Evolutionary conservation across 1,284 basidiomycete genomes (phyloP).

Genomic region (Rhodotorula mucilaginosa): DNA sequence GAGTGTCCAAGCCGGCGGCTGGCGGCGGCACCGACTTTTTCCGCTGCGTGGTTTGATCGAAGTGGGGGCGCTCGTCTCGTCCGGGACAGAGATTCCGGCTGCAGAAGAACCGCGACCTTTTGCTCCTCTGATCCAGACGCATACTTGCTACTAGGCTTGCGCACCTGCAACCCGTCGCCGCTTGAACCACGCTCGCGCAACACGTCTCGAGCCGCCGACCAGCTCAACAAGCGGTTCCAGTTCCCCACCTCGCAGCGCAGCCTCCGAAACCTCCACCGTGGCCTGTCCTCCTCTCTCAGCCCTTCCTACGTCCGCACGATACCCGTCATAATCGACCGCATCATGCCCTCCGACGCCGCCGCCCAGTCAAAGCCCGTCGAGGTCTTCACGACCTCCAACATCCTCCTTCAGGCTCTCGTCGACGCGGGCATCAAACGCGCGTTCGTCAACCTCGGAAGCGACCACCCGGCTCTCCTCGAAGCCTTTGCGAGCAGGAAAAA

Average conservation of each 20-base stretch:
- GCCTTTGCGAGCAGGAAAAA: constrained; percentile 49
- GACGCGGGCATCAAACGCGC: constrained; percentile 65
- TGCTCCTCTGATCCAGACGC: no score
- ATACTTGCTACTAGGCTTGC: no score
- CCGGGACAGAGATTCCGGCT: no score
- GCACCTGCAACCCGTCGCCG: no score
- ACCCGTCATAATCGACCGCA: not conserved
- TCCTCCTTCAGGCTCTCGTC: constrained; percentile 53
- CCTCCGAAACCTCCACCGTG: not conserved
- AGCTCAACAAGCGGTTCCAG: not conserved
- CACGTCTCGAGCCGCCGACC: no score
- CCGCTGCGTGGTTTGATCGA: no score
- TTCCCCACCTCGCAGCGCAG: not conserved
- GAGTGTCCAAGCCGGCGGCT: no score
- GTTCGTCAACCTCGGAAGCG: constrained; percentile 66
- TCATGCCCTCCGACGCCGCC: not conserved
- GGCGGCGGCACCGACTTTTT: no score
- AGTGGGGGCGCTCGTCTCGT: no score
- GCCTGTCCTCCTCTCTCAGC: not conserved
- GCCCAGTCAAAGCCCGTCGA: constrained; percentile 3
- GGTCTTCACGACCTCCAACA: constrained; percentile 41
- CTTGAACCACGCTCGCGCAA: no score
- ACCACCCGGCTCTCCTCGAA: constrained; percentile 67
- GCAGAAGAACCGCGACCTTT: no score
- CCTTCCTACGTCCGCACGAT: not conserved